phyloP scores from a whole-genome alignment of 228 moss, liverwort and hornwort species.

The Sphagnum fallax region DNA sequence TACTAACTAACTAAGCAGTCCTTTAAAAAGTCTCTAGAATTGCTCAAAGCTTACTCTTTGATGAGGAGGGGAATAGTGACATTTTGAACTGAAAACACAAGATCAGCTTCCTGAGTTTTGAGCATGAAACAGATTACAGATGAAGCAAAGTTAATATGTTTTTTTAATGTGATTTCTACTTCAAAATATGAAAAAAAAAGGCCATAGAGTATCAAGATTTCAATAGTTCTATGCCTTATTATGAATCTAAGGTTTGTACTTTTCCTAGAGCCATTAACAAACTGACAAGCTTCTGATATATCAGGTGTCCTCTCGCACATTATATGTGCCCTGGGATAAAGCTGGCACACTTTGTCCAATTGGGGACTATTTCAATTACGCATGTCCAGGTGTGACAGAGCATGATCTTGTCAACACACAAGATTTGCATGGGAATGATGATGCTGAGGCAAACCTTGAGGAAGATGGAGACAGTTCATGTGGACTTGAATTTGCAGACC shows the following conservation, averaged over 20 bases:
- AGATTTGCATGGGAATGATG: not conserved
- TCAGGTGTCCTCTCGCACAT: conserved; percentile 86
- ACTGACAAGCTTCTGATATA: not conserved
- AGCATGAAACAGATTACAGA: no score
- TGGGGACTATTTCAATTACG: conserved; percentile 87
- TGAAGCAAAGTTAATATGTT: no score
- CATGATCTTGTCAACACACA: conserved; percentile 1
- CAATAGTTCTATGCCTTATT: not conserved
- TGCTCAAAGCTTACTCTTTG: no score
- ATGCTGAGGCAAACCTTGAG: conserved; percentile 5
- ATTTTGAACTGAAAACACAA: no score
- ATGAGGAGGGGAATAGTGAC: no score
- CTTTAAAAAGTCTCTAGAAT: no score
- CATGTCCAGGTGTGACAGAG: conserved; percentile 67
- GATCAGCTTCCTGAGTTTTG: no score
- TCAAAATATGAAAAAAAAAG: no score
- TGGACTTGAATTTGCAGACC: conserved; percentile 59
- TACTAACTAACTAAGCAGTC: no score
- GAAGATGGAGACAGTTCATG: conserved; percentile 34
- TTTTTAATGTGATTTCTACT: no score
- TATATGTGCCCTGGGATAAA: conserved; percentile 87
- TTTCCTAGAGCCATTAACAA: not conserved
- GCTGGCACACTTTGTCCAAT: conserved; percentile 92
- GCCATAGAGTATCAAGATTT: not conserved
- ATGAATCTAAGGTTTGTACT: not conserved